phyloP scores from a whole-genome alignment of 257 asterid species.

The Gentiana dahurica region DNA sequence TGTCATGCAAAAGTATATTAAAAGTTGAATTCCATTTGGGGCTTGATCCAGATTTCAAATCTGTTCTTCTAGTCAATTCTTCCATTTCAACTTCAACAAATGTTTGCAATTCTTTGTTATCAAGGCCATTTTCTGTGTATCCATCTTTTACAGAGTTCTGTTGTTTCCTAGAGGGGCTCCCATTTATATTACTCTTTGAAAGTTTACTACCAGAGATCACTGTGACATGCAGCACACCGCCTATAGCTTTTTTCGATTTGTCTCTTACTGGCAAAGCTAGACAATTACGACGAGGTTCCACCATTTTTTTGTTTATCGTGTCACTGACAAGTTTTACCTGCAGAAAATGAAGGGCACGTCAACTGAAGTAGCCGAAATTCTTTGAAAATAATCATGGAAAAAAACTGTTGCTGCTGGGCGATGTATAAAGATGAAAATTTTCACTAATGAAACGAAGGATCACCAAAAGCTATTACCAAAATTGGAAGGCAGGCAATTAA shows the following conservation, averaged over 20 bases:
- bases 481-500: neutral
- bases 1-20: constrained; percentile 74
- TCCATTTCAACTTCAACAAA: constrained; percentile 85
- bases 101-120: constrained; percentile 53
- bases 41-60: constrained; percentile 42
- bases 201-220: constrained; percentile 60
- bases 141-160: constrained; percentile 21
- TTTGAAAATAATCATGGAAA: neutral
- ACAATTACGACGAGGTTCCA: constrained; percentile 93
- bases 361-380: neutral
- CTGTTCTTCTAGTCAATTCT: constrained; percentile 76
- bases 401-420: neutral
- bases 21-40: constrained; percentile 82
- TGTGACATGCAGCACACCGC: constrained; percentile 56
- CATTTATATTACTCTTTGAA: constrained; percentile 34
- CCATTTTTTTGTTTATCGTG: constrained; percentile 75
- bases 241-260: constrained; percentile 69
- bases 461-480: neutral
- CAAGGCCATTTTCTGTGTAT: constrained; percentile 27
- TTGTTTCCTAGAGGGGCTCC: constrained; percentile 36
- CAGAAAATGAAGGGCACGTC: constrained; percentile 5
- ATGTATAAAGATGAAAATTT: neutral
- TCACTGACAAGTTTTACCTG: constrained; percentile 80
- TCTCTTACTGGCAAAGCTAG: constrained; percentile 67
- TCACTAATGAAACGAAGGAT: neutral